Conservation (phyloP, 2,329 filamentous ascomycete species). For the Cryphonectria japonica region DNA sequence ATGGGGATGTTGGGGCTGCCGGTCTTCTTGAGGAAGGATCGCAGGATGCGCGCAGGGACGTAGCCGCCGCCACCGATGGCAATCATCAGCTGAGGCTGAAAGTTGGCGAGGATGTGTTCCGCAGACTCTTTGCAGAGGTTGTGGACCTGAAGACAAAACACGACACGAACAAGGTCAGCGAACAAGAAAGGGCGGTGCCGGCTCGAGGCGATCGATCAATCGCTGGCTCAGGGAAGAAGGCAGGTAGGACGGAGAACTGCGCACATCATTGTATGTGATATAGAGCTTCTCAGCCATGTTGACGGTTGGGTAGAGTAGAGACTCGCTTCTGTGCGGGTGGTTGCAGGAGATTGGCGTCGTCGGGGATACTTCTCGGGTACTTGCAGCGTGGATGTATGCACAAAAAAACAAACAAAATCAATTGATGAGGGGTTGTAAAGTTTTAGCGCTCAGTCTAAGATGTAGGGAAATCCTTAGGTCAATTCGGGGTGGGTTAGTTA, state of each 20-base stretch:
- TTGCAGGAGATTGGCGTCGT: constrained; percentile 18
- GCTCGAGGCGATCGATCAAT: background rate
- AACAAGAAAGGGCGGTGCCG: background rate
- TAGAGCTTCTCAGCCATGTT: constrained; percentile 85
- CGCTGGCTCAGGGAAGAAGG: background rate
- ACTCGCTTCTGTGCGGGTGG: constrained; percentile 4
- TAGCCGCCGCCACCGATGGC: constrained; percentile 98
- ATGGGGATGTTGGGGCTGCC: constrained; percentile 95
- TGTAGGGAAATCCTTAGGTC: background rate
- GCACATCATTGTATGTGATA: constrained; percentile 89
- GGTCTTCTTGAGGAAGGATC: constrained; percentile 92
- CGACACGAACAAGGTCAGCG: constrained; percentile 21
- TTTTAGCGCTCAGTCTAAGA: background rate
- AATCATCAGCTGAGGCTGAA: constrained; percentile 95
- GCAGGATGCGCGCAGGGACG: constrained; percentile 93
- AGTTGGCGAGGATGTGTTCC: constrained; percentile 76
- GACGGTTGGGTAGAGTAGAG: constrained; percentile 31
- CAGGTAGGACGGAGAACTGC: constrained; percentile 36
- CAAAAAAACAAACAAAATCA: background rate
- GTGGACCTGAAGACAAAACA: constrained; percentile 71
- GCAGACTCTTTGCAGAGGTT: constrained; percentile 93
- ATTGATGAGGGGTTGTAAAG: background rate
- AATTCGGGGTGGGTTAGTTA: background rate
- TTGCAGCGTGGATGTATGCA: constrained; percentile 19
- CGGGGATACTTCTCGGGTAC: constrained; percentile 22